Base-by-base conservation (phyloP, 1,139 yeast genomes). In the Pichia sp. region DNA sequence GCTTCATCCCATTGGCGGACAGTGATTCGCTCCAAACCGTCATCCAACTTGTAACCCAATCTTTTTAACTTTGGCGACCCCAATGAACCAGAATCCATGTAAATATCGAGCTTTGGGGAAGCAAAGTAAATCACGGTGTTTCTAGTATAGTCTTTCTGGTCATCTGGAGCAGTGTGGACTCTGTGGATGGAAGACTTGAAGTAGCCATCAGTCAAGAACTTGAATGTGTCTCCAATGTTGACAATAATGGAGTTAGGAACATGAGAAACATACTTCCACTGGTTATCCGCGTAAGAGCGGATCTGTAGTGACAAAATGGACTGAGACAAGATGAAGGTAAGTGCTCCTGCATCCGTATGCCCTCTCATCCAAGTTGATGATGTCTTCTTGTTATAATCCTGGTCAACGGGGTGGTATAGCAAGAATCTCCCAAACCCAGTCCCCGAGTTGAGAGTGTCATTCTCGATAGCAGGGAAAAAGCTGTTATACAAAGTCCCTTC, bases 301-400 rank as follows among this genome's bases (percentile, higher is more conserved):
- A 78, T 77, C 59, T 78, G 83, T 44, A 78, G 68, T 6, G 81
- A 73, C n/a, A 76, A 63, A 57, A 77, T 76, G 8, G 81, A 79
- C 63, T 77, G 80, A 48, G 79, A 74, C 2, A 78, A 72, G 36
- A 78, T 76, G 54, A 78, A 77, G 0, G 82, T 73, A 55, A 78
- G 74, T 0, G 76, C 81, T 51, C 77, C 72, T 44, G 75, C 72
- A 63, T 79, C 83, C 14, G 80, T 74, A 58, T 78, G 83, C 0
- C 83, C 83, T 55, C 82, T 68, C 33, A 78, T 66, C 78, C 78
- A 77, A 10, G 76, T 77, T 27, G 70, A 68, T 17, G 70, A 68
- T 0, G 74, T 71, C 51, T 66, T 61, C 16, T 50, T 51, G 17
- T 61, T 62, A 20, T 74, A 71, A 14, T 59, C 60, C 9, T 62